Conservation (phyloP, 768 basidiomycete species). For the Lactarius psammicola region DNA sequence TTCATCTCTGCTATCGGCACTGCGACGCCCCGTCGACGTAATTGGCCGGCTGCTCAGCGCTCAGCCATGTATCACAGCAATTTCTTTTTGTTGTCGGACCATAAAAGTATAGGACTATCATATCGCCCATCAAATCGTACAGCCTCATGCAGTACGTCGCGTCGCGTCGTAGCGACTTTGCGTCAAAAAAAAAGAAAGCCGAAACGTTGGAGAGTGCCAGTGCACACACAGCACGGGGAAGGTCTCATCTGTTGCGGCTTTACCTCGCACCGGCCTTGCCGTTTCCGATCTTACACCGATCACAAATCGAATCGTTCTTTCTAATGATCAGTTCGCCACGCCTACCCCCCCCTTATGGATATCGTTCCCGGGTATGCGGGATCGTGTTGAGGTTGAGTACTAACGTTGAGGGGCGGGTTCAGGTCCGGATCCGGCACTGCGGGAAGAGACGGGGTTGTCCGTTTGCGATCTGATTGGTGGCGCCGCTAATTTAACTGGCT, state of each 20-base stretch:
- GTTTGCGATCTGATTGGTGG: too few relatives aligned
- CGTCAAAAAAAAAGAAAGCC: background rate
- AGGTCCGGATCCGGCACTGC: background rate
- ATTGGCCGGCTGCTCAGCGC: background rate
- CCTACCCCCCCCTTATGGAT: background rate
- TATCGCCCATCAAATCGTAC: background rate
- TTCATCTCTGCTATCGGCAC: background rate
- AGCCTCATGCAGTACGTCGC: background rate
- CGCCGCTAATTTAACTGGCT: background rate
- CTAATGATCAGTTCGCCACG: background rate
- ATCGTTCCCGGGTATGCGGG: background rate
- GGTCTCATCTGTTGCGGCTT: background rate
- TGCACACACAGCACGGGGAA: background rate
- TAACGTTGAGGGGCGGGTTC: too few relatives aligned
- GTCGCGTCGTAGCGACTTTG: background rate
- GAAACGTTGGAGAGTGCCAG: background rate
- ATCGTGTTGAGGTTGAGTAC: background rate
- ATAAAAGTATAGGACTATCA: background rate
- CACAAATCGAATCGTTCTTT: background rate
- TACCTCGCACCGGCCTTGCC: background rate
- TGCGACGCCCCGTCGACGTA: background rate
- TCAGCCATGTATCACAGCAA: background rate
- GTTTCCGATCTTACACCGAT: background rate
- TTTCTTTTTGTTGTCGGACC: background rate
- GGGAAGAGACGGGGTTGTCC: too few relatives aligned